phyloP scores from a whole-genome alignment of 768 basidiomycete species.

The Amanita subjunquillea region DNA sequence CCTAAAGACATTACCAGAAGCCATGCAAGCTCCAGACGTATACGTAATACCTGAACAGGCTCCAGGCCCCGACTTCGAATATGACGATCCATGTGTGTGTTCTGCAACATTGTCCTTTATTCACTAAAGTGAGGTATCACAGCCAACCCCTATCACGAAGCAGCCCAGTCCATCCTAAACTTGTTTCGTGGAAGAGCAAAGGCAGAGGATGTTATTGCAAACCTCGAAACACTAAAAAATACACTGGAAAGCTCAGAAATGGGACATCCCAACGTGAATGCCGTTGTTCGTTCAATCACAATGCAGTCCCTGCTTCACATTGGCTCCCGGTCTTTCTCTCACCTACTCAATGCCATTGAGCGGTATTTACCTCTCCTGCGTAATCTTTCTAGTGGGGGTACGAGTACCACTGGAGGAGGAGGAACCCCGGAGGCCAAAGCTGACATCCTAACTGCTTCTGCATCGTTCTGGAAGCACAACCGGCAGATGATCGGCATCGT shows the following conservation, averaged over 20 bases:
- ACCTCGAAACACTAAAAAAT: conserved; percentile 61
- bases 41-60: conserved; percentile 57
- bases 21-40: conserved; percentile 60
- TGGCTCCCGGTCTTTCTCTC: conserved; percentile 93
- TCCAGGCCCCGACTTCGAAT: conserved; percentile 74
- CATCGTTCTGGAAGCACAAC: conserved; percentile 76
- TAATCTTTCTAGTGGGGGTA: conserved; percentile 41
- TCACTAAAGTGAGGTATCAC: background rate
- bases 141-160: conserved; percentile 70
- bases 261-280: conserved; percentile 49
- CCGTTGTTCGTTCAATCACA: conserved; percentile 64
- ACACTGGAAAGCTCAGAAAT: conserved; percentile 53
- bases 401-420: conserved; percentile 21
- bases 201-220: conserved; percentile 68
- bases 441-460: conserved; percentile 62
- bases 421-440: conserved; percentile 49
- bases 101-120: background rate
- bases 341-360: conserved; percentile 95
- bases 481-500: conserved; percentile 86
- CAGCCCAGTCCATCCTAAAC: conserved; percentile 66
- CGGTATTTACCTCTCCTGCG: conserved; percentile 78
- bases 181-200: conserved; percentile 77
- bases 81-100: conserved; percentile 59
- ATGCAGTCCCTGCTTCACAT: conserved; percentile 85
- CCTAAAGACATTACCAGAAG: conserved; percentile 75